Evolutionary conservation across 768 basidiomycete species (phyloP).

Genomic region (Clitopilus hobsonii): DNA sequence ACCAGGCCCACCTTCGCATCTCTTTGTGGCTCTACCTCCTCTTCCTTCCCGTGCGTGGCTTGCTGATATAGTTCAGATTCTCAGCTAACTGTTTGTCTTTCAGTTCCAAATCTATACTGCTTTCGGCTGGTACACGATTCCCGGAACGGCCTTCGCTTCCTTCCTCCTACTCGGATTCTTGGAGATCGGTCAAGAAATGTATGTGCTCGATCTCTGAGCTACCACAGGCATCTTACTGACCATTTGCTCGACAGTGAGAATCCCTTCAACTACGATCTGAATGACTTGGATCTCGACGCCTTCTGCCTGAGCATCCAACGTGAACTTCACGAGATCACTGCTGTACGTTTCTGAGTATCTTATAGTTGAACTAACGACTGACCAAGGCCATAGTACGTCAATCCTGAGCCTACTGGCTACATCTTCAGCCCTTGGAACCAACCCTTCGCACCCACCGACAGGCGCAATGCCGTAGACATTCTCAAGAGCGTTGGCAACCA

Average conservation of each 20-base stretch:
- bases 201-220: slow-evolving; percentile 7
- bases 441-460: slow-evolving; percentile 65
- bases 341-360: slow-evolving; percentile 12
- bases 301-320: slow-evolving; percentile 68
- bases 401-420: slow-evolving; percentile 46
- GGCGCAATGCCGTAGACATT: slow-evolving; percentile 53
- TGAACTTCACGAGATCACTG: slow-evolving; percentile 70
- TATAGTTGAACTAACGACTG: background rate
- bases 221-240: background rate
- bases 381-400: slow-evolving; percentile 40
- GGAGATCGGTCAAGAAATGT: slow-evolving; percentile 68
- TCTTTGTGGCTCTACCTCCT: slow-evolving; percentile 41
- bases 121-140: slow-evolving; percentile 47
- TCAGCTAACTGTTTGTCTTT: background rate
- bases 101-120: slow-evolving; percentile 46
- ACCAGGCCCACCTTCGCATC: slow-evolving; percentile 63
- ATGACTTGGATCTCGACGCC: slow-evolving; percentile 64
- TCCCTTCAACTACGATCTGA: slow-evolving; percentile 64
- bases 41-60: slow-evolving; percentile 31
- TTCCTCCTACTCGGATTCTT: slow-evolving; percentile 65
- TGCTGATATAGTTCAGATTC: slow-evolving; percentile 19
- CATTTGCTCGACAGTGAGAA: slow-evolving; percentile 42
- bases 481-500: slow-evolving; percentile 18
- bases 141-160: slow-evolving; percentile 57
- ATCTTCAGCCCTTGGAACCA: slow-evolving; percentile 58